Evolutionary conservation across 2,329 filamentous ascomycete species (phyloP), one percentile per base, ranked within the genome.

Genomic region (Fusarium sp.): DNA sequence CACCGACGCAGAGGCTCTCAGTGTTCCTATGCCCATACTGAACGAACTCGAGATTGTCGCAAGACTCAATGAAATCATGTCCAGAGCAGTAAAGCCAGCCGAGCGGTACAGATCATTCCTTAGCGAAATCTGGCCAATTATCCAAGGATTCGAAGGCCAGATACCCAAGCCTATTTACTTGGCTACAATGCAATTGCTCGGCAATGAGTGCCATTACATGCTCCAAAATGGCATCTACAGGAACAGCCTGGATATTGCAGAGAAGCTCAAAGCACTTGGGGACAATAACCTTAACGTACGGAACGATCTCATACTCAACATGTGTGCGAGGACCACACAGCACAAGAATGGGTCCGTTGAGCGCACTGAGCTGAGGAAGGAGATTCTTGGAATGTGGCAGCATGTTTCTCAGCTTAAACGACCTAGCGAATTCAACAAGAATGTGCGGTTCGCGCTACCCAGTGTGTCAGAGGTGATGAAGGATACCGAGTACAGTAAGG

Each of bases 341-440:
- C n/a, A 39, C 6, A 66, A 69, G 37, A 58, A 70, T 27, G 31
- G 58, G 5, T 53, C 53, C 9, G 27, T 42, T 14, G 39, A 64
- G 8, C 71, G 74, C 23, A 58, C 47, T 3, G 48, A 31, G 41
- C 21, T 77, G 18, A 46, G 76, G 39, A 52, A 70, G 1, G 77
- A 80, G 60, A 68, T 80, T 6, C 37, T 79, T 29, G 70, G 72
- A 14, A 57, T 80, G 51, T 81, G 79, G 79, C 75, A 76, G 66
- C 76, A 79, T 55, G 58, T 80, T 15, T 78, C 79, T 3, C 76
- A 77, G 49, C 64, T 80, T 37, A 74, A 69, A 40, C 73, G 79
- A 13, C 59, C 49, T 7, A 72, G 74, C n/a, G 75, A 77, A 40
- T 31, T 55, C 9, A 51, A 51, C 13, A 41, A 67, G 15, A 46